A percentile compares a stretch with the other conserved stretches of the same genome.
These are phyloP conservation scores for Tulasnella sp. DNA, from an alignment of 768 basidiomycete species.

Conservation along the genomic window DNA sequence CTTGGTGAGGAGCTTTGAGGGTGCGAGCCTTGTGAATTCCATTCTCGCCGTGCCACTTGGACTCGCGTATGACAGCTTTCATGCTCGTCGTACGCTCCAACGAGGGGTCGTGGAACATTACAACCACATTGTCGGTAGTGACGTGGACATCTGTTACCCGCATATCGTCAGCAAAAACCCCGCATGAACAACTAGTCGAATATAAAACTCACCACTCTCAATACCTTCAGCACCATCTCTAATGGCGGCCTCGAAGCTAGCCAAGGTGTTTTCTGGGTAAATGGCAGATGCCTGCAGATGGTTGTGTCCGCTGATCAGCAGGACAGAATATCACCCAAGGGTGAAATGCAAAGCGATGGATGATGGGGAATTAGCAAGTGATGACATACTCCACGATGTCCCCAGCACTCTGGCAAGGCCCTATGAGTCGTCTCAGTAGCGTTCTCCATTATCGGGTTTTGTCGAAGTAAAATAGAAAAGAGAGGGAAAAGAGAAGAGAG, in stretches of 20 bases:
- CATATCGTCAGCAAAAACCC: neutral
- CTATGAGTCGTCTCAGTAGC: neutral
- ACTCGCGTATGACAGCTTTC: slow-evolving; percentile 54
- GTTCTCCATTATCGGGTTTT: too few species aligned
- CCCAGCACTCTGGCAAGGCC: slow-evolving; percentile 58
- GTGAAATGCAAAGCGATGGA: neutral
- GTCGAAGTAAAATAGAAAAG: neutral
- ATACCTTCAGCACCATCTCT: slow-evolving; percentile 92
- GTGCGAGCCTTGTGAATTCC: slow-evolving; percentile 73
- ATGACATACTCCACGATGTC: slow-evolving; percentile 48
- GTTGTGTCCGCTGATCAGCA: neutral
- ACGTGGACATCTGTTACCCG: slow-evolving; percentile 79
- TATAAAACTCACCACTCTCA: slow-evolving; percentile 60
- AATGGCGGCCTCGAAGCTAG: slow-evolving; percentile 86
- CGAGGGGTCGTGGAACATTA: slow-evolving; percentile 93
- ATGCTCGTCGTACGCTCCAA: slow-evolving; percentile 75
- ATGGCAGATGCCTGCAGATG: slow-evolving; percentile 54
- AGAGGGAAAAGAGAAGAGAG: neutral
- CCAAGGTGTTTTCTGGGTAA: slow-evolving; percentile 89
- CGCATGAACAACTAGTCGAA: neutral
- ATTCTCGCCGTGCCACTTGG: slow-evolving; percentile 54
- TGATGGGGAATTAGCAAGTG: neutral
- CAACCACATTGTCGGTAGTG: slow-evolving; percentile 68
- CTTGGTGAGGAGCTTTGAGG: slow-evolving; percentile 61
- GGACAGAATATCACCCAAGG: slow-evolving; percentile 5